Base-by-base conservation (phyloP, 2,329 filamentous ascomycete species). In the Fusarium fracticaudum region DNA sequence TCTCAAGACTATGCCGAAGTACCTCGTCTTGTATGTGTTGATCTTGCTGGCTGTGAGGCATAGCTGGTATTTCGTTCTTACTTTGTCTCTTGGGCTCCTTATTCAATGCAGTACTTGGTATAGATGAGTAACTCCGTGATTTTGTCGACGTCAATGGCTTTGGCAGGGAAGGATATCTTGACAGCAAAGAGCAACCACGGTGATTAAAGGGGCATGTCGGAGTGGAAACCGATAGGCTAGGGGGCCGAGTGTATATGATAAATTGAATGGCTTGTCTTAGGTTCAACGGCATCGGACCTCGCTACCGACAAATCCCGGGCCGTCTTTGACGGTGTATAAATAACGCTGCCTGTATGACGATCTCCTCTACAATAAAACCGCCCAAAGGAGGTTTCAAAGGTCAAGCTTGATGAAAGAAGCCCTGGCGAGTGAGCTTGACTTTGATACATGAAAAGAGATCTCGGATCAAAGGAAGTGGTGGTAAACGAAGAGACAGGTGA, bases 1-100 rank as follows among this genome's bases (percentile, higher is more conserved):
- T 85, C n/a, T 83, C 81, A 55, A 96, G 87, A 60, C 93, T 95
- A 69, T 83, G 84, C 55, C 80, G 80, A 48, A 89, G 84, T 71
- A 86, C 83, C 55, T 86, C 83, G 74, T 90, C 88, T 76, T 90
- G 88, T n/a, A 81, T 26, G 44, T 82, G 81, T 12, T 69, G 47
- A 24, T 73, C 72, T 69, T 75, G 63, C 18, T 53, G 64, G 22
- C 43, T 55, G 33, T 75, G 57, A 62, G 76, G 61, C 71, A 74
- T 75, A 43, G 53, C 47, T 61, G 66, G 40, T 15, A 47, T 37
- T 22, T 43, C 20, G 61, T 35, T 54, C 29, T 26, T 44, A 35
- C n/a, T 29, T 26, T 61, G 64, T 15, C 38, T 50, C 20, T 41
- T 29, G 11, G 24, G 31, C 35, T 51, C 40, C 41, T 63, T 43